Conservation (phyloP, 371 early-diverging fungal species). For the Dinochytrium kinnereticum region DNA sequence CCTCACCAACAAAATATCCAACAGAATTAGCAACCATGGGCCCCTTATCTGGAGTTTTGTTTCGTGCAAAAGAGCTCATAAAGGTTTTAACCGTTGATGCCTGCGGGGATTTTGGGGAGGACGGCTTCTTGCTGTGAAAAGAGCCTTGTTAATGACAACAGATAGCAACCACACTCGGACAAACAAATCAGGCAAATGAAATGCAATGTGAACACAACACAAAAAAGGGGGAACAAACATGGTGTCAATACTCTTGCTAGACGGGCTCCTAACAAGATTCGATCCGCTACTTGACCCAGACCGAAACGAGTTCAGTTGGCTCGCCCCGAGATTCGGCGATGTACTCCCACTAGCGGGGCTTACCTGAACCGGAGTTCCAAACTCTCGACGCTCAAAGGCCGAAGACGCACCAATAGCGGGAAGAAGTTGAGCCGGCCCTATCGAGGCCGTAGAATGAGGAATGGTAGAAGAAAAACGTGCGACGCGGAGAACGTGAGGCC, state of each 20-base stretch:
- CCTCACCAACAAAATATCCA: background rate
- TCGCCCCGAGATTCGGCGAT: conserved; percentile 1
- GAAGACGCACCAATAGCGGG: too few species aligned
- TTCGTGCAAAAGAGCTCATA: conserved; percentile 15
- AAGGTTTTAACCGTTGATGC: conserved; percentile 15
- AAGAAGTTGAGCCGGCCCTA: background rate
- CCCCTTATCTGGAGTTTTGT: background rate
- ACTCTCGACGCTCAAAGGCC: too few species aligned
- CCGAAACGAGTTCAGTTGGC: background rate
- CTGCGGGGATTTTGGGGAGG: background rate
- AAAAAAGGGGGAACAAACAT: background rate
- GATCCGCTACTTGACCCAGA: conserved; percentile 15
- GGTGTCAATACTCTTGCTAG: background rate
- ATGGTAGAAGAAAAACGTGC: conserved; percentile 29
- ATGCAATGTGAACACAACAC: too few species aligned
- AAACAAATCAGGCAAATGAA: too few species aligned
- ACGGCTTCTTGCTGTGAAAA: conserved; percentile 9
- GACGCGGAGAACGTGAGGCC: conserved; percentile 88
- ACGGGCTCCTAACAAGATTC: conserved; percentile 8
- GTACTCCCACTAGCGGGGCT: background rate
- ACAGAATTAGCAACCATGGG: background rate
- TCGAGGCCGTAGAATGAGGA: too few species aligned
- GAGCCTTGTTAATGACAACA: background rate
- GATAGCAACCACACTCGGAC: too few species aligned
- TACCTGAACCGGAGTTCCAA: too few species aligned